Base-by-base conservation (phyloP, 1,139 yeast species). In the Suhomyces taliae region DNA sequence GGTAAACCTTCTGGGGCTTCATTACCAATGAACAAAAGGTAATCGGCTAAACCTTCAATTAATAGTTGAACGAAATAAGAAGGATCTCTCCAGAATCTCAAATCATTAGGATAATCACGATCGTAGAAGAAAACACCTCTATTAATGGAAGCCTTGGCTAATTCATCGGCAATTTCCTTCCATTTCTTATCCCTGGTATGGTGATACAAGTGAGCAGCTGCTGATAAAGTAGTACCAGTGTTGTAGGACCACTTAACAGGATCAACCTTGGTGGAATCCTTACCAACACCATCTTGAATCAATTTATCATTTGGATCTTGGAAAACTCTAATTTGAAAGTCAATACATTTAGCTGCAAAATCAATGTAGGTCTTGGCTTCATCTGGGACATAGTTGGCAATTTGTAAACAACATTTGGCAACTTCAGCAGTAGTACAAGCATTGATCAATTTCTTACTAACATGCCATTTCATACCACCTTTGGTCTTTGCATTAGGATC, bases 381-480 rank as follows among this genome's bases (percentile, higher is more conserved):
- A 42, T 69, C 62, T 10, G 81, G 82, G 38, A 82, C 70, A 57
- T 75, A 78, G 55, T 74, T 73, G 24, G 86, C 78, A 48, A 84
- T 64, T 56, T 85, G 81, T 54, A 84, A 70, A 50, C 85, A 81
- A 7, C 86, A 85, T 55, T 82, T 72, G 5, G 89, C 90, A n/a
- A 79, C 79, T 62, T 85, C 90, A 2, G 86, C 84, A 1, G 88
- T 85, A 29, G 89, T 82, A 58, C 87, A 83, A 11, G 90, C 72
- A 56, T 83, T 82, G 56, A 84, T 71, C 52, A 83, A 85, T 31
- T 74, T 66, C 62, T 82, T 82, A 41, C 71, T 69, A 11, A 83
- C 67, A 60, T 85, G 90, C 91, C 91, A 85, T 52, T 76, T 67
- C 58, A 84, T 76, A 9, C 89, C 89, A 27, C 89, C 89, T 56